phyloP scores from a whole-genome alignment of 768 basidiomycete species.

The Tricholoma sp. region DNA sequence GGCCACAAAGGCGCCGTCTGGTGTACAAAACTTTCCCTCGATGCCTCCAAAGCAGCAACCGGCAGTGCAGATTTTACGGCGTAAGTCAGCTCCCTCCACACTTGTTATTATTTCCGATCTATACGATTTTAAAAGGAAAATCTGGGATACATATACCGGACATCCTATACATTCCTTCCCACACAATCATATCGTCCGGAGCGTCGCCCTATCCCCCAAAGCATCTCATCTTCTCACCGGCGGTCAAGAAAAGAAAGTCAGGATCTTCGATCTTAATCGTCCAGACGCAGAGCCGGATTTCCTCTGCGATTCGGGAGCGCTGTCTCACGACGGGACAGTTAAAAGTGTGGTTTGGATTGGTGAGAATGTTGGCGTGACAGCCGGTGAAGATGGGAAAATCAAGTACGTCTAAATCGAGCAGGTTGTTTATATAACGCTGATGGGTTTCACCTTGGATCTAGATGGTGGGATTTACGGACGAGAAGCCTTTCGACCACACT shows the following conservation, averaged over 20 bases:
- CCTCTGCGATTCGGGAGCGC: constrained; percentile 53
- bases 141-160: constrained; percentile 95
- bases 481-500: constrained; percentile 65
- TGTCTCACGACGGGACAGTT: constrained; percentile 84
- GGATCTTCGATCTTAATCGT: constrained; percentile 85
- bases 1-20: constrained; percentile 96
- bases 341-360: constrained; percentile 94
- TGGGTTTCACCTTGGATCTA: constrained; percentile 28
- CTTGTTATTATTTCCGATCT: constrained; percentile 6
- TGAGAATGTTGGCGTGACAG: constrained; percentile 81
- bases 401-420: constrained; percentile 48
- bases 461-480: constrained; percentile 96
- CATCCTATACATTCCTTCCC: constrained; percentile 90
- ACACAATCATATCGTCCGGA: constrained; percentile 97
- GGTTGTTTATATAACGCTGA: neutral
- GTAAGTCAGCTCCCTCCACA: constrained; percentile 42
- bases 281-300: constrained; percentile 88
- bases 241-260: constrained; percentile 95
- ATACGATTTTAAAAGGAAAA: constrained; percentile 54
- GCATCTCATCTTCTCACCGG: constrained; percentile 76
- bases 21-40: constrained; percentile 87
- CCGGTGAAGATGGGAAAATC: constrained; percentile 87
- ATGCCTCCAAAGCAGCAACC: constrained; percentile 82
- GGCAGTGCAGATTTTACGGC: constrained; percentile 98
- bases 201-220: constrained; percentile 78